Evolutionary conservation across 169 alveolate genomes (phyloP), one percentile per base, ranked within the genome.

Genomic region (Theileria orientalis): DNA sequence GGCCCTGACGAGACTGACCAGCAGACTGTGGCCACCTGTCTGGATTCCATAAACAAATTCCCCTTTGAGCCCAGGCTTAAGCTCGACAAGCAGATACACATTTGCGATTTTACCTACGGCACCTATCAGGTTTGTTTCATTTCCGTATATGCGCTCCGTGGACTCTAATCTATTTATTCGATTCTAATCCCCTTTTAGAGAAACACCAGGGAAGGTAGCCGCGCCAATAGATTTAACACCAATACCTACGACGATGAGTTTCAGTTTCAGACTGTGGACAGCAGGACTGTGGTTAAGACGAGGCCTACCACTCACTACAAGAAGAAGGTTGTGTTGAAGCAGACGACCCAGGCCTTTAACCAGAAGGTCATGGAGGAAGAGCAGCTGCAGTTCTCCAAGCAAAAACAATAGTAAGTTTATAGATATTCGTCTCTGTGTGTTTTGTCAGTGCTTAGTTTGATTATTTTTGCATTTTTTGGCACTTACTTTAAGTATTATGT

Each of bases 1-100:
- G 94, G 94, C 1, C 94, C 94, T 9, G 94, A 89, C 54, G 83
- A 83, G 32, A 68, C 51, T 30, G 83, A 83, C 33, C 90, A 85
- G 25, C 85, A 84, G 44, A 59, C 90, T 19, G 85, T 89, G 35
- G 82, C 75, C 9, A 71, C 78, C 47, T 92, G 95, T 47, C 86
- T 92, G 60, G 83, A 79, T 2, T 78, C 89, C 19, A 70, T 92
- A 59, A 87, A 83, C 74, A 77, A 84, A 54, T 79, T 88, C 51
- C 95, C 94, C 51, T 90, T 92, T 62, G 95, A 91, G 54, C 94
- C 95, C 3, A 79, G 86, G 2, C 79, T 92, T 84, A 92, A 90
- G 83, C 62, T 90, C 46, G 95, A 92, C 47, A 84, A 88, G 33
- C 91, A 88, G 69, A 90, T 91, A 27, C 83, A 88, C 37, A 85